Conservation (phyloP, 306 rosid species). For the Cyamopsis tetragonoloba region DNA sequence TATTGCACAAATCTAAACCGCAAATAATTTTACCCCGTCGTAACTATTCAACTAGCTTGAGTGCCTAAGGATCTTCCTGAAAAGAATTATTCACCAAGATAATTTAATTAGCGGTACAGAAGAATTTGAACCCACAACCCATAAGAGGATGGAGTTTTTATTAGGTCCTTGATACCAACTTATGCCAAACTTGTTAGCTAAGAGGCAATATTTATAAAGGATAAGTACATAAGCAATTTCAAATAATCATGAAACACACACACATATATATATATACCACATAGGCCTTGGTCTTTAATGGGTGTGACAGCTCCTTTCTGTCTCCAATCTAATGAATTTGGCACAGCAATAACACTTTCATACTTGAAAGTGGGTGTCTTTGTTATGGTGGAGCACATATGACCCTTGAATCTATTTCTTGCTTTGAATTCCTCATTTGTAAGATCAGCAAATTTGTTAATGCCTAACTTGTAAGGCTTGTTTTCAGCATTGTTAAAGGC, state of each 20-base stretch:
- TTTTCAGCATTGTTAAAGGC: conserved; percentile 31
- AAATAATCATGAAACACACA: background rate
- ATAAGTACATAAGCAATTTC: background rate
- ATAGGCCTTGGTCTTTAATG: conserved; percentile 35
- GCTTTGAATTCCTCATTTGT: conserved; percentile 37
- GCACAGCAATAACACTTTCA: conserved; percentile 24
- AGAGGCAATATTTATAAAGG: no score
- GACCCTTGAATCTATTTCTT: conserved; percentile 37
- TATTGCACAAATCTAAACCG: no score
- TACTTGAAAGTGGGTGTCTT: conserved; percentile 32
- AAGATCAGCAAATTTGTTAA: conserved; percentile 38
- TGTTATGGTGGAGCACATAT: conserved; percentile 14
- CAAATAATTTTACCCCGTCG: no score
- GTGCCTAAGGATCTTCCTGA: no score
- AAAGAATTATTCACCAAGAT: no score
- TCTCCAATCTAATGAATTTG: conserved; percentile 34
- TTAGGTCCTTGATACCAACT: no score
- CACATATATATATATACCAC: conserved; percentile 31
- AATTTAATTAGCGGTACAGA: no score
- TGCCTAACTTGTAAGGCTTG: conserved; percentile 33
- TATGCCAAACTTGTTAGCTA: no score
- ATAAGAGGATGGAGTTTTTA: no score
- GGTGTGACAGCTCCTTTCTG: conserved; percentile 39
- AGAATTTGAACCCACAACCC: no score
- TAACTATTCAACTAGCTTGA: no score